Conservation (phyloP, 257 asterid species). For the Datura wrightii region DNA sequence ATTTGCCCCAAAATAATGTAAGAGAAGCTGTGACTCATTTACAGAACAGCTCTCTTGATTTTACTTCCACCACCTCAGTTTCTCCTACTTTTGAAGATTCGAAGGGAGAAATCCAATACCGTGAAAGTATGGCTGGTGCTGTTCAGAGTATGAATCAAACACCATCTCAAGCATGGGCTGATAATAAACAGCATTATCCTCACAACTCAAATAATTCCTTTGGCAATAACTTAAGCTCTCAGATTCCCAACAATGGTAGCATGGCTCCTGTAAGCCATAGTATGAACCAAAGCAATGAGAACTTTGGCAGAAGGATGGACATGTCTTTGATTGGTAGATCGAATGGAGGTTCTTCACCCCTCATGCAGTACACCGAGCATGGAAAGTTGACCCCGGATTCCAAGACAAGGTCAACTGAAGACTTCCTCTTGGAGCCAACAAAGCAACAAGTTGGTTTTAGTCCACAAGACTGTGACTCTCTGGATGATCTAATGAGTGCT, state of each 20-base stretch:
- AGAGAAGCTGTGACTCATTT: conserved; percentile 51
- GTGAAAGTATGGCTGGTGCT: conserved; percentile 48
- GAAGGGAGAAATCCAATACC: conserved; percentile 53
- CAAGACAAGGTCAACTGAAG: conserved; percentile 55
- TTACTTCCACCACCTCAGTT: conserved; percentile 48
- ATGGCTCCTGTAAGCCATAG: conserved; percentile 46
- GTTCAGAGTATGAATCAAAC: conserved; percentile 48
- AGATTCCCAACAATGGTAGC: conserved; percentile 46
- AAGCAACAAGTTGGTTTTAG: conserved; percentile 56
- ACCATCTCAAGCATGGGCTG: conserved; percentile 57
- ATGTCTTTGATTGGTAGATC: conserved; percentile 52
- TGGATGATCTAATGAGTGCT: conserved; percentile 73
- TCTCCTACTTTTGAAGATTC: conserved; percentile 56
- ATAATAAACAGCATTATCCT: conserved; percentile 43
- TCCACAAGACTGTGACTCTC: conserved; percentile 60
- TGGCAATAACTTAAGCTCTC: conserved; percentile 47
- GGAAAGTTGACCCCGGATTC: conserved; percentile 41
- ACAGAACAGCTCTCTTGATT: conserved; percentile 47
- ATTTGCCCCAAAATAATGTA: conserved; percentile 44
- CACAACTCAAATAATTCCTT: conserved; percentile 43
- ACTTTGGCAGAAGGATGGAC: conserved; percentile 51
- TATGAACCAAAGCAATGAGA: conserved; percentile 46
- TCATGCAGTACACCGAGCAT: conserved; percentile 51
- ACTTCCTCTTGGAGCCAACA: conserved; percentile 55
- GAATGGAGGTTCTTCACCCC: conserved; percentile 49